Conservation (phyloP, 495 filamentous ascomycete species). For the Articulospora tetracladia region DNA sequence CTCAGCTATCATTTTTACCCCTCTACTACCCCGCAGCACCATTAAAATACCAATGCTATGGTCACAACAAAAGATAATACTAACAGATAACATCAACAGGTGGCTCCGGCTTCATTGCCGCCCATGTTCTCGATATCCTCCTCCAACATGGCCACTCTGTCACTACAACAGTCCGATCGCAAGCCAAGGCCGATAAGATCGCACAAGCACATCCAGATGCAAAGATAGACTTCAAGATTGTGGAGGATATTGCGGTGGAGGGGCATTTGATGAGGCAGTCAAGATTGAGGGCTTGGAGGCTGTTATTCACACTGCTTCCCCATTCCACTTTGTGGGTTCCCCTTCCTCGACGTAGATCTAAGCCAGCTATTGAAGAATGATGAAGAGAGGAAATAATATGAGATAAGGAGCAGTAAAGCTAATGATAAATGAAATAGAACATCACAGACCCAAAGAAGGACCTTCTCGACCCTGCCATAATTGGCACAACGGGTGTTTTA, state of each 20-base stretch:
- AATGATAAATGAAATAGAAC: slow-evolving; percentile 19
- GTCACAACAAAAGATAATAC: slow-evolving; percentile 1
- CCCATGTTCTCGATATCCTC: slow-evolving; percentile 66
- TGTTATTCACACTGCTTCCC: slow-evolving; percentile 85
- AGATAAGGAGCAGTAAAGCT: not conserved
- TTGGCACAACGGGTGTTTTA: slow-evolving; percentile 79
- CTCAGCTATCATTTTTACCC: not conserved
- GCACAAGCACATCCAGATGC: slow-evolving; percentile 61
- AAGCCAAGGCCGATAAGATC: slow-evolving; percentile 76
- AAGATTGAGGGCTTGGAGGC: slow-evolving; percentile 69
- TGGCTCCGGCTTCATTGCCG: slow-evolving; percentile 71
- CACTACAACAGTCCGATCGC: slow-evolving; percentile 77
- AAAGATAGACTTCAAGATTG: slow-evolving; percentile 71
- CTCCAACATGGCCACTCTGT: slow-evolving; percentile 56
- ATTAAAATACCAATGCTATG: too few relatives aligned
- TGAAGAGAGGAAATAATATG: not conserved
- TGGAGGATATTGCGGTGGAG: slow-evolving; percentile 74
- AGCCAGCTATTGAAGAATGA: not conserved
- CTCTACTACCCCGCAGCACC: not conserved
- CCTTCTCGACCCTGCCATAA: slow-evolving; percentile 78
- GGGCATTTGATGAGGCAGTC: slow-evolving; percentile 79
- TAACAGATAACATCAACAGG: too few relatives aligned
- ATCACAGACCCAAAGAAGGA: slow-evolving; percentile 70
- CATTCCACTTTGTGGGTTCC: slow-evolving; percentile 49
- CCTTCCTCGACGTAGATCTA: not conserved